Conservation (phyloP, 2,329 filamentous ascomycete species). For the Hawksworthiomyces lignivorus region DNA sequence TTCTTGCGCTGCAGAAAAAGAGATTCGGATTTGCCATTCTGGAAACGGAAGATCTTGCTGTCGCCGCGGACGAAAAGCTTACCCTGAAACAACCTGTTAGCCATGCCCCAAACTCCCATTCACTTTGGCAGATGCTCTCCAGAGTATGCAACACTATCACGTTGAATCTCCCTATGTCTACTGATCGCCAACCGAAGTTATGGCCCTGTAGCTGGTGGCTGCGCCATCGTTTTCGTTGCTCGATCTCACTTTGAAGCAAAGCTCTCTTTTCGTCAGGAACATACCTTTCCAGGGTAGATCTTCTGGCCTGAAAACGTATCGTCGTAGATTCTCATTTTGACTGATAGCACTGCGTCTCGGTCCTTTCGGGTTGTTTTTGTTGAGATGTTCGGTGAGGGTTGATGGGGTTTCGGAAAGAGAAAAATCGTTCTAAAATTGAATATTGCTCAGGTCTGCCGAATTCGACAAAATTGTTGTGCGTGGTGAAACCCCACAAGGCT, state of each 20-base stretch:
- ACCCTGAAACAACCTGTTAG: conserved; percentile 57
- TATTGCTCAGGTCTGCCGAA: conserved; percentile 13
- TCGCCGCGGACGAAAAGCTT: conserved; percentile 99
- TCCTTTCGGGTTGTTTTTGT: conserved; percentile 21
- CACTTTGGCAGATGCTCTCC: too few species aligned
- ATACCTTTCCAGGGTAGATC: conserved; percentile 63
- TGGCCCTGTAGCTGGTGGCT: too few species aligned
- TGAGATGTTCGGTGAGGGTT: conserved; percentile 3
- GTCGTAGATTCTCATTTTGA: conserved; percentile 60
- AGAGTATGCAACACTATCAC: too few species aligned
- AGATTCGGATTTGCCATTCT: conserved; percentile 99
- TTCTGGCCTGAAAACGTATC: conserved; percentile 58
- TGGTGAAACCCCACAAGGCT: background rate
- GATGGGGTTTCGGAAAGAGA: conserved; percentile 3
- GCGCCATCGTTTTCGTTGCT: conserved; percentile 10
- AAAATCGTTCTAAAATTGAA: conserved; percentile 9
- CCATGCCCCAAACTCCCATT: too few species aligned
- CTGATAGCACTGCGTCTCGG: conserved; percentile 19
- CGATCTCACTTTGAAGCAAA: too few species aligned
- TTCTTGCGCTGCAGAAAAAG: conserved; percentile 99
- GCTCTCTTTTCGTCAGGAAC: too few species aligned
- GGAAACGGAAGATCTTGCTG: conserved; percentile 99
- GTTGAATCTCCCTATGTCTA: too few species aligned
- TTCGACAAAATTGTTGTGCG: conserved; percentile 22
- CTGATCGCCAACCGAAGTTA: too few species aligned